phyloP scores from a whole-genome alignment of 371 early-diverging fungal genomes.

The Smittium mucronatum region DNA sequence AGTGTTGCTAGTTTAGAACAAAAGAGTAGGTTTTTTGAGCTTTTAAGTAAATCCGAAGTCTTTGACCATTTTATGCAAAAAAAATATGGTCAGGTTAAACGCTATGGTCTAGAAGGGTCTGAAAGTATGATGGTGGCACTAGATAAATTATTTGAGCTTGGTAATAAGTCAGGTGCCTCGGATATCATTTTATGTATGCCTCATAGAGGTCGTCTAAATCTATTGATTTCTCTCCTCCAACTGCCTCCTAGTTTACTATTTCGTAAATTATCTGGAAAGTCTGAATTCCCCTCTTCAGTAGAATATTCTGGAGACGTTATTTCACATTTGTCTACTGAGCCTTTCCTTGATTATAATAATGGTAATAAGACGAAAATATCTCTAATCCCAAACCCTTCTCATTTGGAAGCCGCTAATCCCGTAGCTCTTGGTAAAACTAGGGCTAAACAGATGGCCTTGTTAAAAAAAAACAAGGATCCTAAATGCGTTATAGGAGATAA shows the following conservation, averaged over 20 bases:
- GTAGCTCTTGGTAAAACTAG: constrained; percentile 94
- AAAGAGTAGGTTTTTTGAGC: constrained; percentile 74
- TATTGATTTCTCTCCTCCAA: constrained; percentile 93
- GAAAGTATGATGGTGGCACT: constrained; percentile 94
- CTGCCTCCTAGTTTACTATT: constrained; percentile 96
- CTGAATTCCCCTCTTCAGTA: constrained; percentile 39
- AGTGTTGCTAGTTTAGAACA: constrained; percentile 74
- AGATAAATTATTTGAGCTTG: constrained; percentile 90
- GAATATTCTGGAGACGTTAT: constrained; percentile 97
- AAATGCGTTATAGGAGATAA: constrained; percentile 35
- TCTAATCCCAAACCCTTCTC: constrained; percentile 94
- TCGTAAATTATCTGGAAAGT: constrained; percentile 73
- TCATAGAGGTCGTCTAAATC: constrained; percentile 95
- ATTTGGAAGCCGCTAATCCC: constrained; percentile 94
- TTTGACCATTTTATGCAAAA: constrained; percentile 93
- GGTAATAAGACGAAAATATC: constrained; percentile 92
- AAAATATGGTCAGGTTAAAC: constrained; percentile 96
- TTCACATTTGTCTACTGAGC: constrained; percentile 96
- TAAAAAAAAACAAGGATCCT: constrained; percentile 64
- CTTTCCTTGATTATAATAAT: constrained; percentile 84
- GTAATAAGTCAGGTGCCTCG: constrained; percentile 85
- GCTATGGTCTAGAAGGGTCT: constrained; percentile 95
- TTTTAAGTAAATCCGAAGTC: constrained; percentile 43
- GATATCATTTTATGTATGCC: constrained; percentile 95
- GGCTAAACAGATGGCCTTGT: constrained; percentile 66